Base-by-base conservation (phyloP, 1,284 basidiomycete species). In the Tylopilus sp. region DNA sequence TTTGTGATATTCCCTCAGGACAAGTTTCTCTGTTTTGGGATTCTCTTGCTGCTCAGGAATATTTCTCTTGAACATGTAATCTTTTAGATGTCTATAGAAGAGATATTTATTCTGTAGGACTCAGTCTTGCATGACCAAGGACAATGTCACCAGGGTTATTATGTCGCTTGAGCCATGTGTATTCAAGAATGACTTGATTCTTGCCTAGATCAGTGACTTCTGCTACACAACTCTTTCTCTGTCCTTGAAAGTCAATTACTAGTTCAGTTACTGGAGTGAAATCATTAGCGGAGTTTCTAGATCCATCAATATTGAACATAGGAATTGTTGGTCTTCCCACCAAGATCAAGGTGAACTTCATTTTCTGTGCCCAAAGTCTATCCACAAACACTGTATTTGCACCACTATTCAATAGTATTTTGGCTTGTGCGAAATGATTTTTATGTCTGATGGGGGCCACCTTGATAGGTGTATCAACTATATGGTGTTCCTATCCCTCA, bases 1-100 rank as follows among this genome's bases (percentile, higher is more conserved):
- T 36, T 57, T 19, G 16, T 53, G 56, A n/a, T 49, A 63, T 9
- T 54, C 47, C 26, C 55, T 59, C 2, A 33, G 56, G 39, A 39
- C 39, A 29, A 39, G 38, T 16, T 2, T 39, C 12, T 39, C 1
- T 57, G 33, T 4, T 49, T n/a, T 49, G 16, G 22, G 47, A 8
- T 49, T 4, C 22, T 39, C 38, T n/a, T 49, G 47, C 47, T 49
- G 47, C 47, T 49, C 16, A 22, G 47, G 52, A 44, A 15, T 15
- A 12, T 39, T 8, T 39, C 12, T 12, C 15, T 39, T 29, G 32
- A 29, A n/a, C n/a, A 13, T 33, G n/a, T 55, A 9, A 18, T n/a
- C n/a, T n/a, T n/a, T n/a, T n/a, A 38, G 18, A 3, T 29, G 33
- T 36, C 32, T 39, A 2, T 9, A 39, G 39, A 10, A 39, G 4